These are phyloP conservation scores for Phytophthora pini DNA, from an alignment of 352 stramenopile genomes.

Conservation along the genomic window DNA sequence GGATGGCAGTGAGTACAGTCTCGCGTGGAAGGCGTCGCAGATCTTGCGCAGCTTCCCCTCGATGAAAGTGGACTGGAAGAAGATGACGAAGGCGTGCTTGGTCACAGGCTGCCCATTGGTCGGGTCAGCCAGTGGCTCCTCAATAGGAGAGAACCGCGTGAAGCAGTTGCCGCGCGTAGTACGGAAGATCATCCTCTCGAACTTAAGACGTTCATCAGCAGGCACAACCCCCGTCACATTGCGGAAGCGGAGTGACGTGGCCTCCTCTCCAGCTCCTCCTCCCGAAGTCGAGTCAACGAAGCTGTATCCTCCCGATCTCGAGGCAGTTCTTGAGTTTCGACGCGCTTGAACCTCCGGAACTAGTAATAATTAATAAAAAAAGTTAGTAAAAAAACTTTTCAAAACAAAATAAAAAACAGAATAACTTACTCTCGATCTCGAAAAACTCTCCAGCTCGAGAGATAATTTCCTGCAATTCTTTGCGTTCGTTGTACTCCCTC, in stretches of 20 bases:
- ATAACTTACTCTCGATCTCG: constrained; percentile 74
- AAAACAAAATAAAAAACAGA: constrained; percentile 1
- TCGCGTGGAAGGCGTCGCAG: constrained; percentile 97
- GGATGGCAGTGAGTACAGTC: constrained; percentile 95
- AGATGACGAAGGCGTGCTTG: constrained; percentile 94
- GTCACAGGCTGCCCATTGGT: constrained; percentile 87
- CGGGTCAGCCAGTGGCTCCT: constrained; percentile 91
- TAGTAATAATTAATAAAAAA: constrained; percentile 28
- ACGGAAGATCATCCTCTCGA: constrained; percentile 99
- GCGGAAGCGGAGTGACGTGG: constrained; percentile 88
- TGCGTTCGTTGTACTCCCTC: constrained; percentile 97
- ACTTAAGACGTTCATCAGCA: constrained; percentile 94
- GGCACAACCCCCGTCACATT: constrained; percentile 95
- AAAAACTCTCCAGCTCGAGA: constrained; percentile 83
- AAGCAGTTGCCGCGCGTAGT: constrained; percentile 99
- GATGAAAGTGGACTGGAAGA: constrained; percentile 98
- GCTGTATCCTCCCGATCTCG: constrained; percentile 58
- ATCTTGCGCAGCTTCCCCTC: constrained; percentile 99
- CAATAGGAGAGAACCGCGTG: constrained; percentile 96
- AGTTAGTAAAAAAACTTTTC: neutral
- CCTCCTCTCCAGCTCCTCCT: constrained; percentile 32
- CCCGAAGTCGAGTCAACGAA: constrained; percentile 43
- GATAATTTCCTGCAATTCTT: constrained; percentile 88
- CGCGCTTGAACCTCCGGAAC: constrained; percentile 62
- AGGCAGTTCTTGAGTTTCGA: constrained; percentile 63